Evolutionary conservation across 1,284 basidiomycete species (phyloP).

Genomic region (Kalmanozyma brasiliensis): DNA sequence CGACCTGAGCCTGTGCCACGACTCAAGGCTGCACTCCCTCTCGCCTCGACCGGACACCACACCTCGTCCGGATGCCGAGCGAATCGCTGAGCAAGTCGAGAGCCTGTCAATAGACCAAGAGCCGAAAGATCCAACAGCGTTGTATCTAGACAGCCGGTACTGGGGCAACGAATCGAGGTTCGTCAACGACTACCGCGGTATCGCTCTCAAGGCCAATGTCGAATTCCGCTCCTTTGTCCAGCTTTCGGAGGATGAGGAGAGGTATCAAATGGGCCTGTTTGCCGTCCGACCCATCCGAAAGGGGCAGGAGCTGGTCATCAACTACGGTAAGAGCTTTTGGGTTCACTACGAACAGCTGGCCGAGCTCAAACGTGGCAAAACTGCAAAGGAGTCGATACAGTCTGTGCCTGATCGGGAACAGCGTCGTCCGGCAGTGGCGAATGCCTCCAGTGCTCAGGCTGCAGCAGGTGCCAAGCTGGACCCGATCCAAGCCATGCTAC

Average conservation of each 20-base stretch:
- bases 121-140: slow-evolving; percentile 15
- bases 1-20: slow-evolving; percentile 72
- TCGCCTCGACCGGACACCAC: background rate
- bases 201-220: slow-evolving; percentile 48
- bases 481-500: slow-evolving; percentile 37
- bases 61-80: background rate
- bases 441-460: background rate
- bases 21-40: slow-evolving; percentile 1
- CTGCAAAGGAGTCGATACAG: background rate
- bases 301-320: slow-evolving; percentile 86
- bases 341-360: slow-evolving; percentile 26
- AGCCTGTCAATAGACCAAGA: slow-evolving; percentile 2
- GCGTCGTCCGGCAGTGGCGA: too few species aligned
- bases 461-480: slow-evolving; percentile 5
- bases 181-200: slow-evolving; percentile 62
- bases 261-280: slow-evolving; percentile 47
- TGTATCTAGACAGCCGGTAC: slow-evolving; percentile 37
- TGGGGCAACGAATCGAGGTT: slow-evolving; percentile 79
- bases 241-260: background rate
- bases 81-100: background rate
- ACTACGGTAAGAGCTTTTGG: slow-evolving; percentile 96
- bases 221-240: slow-evolving; percentile 53
- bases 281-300: slow-evolving; percentile 75
- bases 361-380: background rate
- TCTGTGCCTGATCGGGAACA: too few species aligned